Evolutionary conservation across 1,139 yeast species (phyloP).

Genomic region (Kurtzmaniella quercitrusa): DNA sequence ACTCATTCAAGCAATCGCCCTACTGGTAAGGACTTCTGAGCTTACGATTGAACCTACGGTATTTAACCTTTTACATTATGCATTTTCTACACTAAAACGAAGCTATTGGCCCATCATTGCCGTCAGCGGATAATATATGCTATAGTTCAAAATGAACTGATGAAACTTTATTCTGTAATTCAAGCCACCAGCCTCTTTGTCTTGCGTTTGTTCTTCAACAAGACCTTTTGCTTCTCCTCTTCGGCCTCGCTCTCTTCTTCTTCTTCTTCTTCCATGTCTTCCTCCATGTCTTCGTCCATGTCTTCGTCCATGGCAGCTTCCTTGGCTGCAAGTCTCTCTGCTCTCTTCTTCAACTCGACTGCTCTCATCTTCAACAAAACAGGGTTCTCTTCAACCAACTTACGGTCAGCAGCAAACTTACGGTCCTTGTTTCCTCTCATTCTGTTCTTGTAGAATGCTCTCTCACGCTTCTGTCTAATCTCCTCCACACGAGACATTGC

Average conservation of each 20-base stretch:
- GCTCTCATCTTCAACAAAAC: conserved; percentile 89
- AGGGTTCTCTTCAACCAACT: conserved; percentile 83
- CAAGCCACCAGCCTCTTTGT: conserved; percentile 6
- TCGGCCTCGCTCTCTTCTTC: conserved; percentile 29
- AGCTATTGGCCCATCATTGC: not conserved
- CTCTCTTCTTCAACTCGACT: conserved; percentile 80
- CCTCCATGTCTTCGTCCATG: conserved; percentile 37
- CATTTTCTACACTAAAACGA: not conserved
- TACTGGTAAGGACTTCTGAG: conserved; percentile 17
- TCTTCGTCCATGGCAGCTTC: conserved; percentile 48
- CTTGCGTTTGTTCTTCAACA: conserved; percentile 70
- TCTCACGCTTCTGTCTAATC: conserved; percentile 92
- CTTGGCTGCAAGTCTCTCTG: conserved; percentile 64
- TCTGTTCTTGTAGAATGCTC: conserved; percentile 98
- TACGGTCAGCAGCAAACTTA: conserved; percentile 80
- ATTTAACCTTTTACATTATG: not conserved
- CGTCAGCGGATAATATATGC: not conserved
- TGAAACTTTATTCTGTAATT: not conserved
- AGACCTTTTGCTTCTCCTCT: conserved; percentile 64
- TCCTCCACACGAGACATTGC: conserved; percentile 97
- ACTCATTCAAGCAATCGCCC: conserved; percentile 22
- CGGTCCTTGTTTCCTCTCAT: conserved; percentile 96
- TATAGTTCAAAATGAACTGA: not conserved
- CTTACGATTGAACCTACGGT: not conserved
- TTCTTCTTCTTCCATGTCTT: conserved; percentile 31